Base-by-base conservation (phyloP, 495 filamentous ascomycete genomes). In the Aspergillus bertholletiae region DNA sequence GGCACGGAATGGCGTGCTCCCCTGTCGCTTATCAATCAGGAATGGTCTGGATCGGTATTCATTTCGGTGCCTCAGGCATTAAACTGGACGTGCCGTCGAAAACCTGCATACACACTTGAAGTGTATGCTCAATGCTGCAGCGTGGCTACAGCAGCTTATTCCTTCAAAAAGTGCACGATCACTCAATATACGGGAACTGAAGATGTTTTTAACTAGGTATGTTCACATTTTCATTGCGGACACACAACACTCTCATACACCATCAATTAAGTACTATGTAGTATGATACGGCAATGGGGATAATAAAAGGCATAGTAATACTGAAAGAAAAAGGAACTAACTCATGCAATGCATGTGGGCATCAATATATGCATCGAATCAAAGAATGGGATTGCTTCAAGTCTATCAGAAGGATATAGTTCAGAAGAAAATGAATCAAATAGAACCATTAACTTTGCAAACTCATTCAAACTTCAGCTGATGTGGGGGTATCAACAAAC, bases 401-500 rank as follows among this genome's bases (percentile, higher is more conserved):
- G 44, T 59, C 58, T 60, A 62, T 58, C 48, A 52, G 51, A 3
- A 46, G 55, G 45, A 53, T 41, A 48, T 28, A 55, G 18, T 40
- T 17, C 49, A 51, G 20, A 49, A 23, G 37, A 21, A 22, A 18
- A 43, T 21, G 39, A 35, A 54, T 47, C 30, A 54, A 56, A 51
- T 18, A 45, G 32, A 51, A 53, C 39, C 39, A 40, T 54, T 51
- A 49, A 56, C 18, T 44, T 46, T 28, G 48, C 51, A 47, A 59
- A 58, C 57, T 61, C 62, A 57, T 61, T 54, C 58, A 67, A 69
- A 66, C 54, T 72, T 46, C 60, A 62, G 70, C 67, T 60, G 55
- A 62, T 55, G 56, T 58, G 68, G 71, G 65, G 72, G 72, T 75
- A 75, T 75, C 72, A 75, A 73, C 70, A 69, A 69, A 66, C 28